phyloP scores from a whole-genome alignment of 768 basidiomycete genomes.

The Cubamyces sp. region DNA sequence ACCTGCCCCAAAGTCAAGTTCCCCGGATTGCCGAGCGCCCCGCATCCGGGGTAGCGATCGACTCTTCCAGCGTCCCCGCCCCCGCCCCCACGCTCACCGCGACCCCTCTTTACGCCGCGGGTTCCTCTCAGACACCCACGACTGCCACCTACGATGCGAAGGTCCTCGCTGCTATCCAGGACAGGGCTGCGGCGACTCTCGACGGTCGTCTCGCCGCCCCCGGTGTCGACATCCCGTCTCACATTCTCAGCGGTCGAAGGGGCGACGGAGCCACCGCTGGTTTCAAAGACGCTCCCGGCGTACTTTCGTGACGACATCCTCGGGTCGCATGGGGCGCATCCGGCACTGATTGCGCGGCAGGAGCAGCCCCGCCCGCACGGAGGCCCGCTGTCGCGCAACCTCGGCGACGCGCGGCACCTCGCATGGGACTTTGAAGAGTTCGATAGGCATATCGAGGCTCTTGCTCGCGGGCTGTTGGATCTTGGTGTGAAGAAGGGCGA shows the following conservation, averaged over 20 bases:
- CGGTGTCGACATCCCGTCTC: slow-evolving; percentile 1
- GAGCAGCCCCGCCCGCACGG: slow-evolving; percentile 63
- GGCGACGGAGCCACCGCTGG: slow-evolving; percentile 57
- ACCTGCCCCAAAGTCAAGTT: slow-evolving; percentile 6
- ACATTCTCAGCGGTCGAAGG: slow-evolving; percentile 58
- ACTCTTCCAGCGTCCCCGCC: not conserved
- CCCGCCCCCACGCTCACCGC: not conserved
- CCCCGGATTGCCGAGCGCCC: slow-evolving; percentile 18
- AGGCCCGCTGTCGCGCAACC: slow-evolving; percentile 59
- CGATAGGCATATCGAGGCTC: slow-evolving; percentile 62
- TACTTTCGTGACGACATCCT: slow-evolving; percentile 67
- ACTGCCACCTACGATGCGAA: slow-evolving; percentile 3
- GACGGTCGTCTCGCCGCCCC: not conserved
- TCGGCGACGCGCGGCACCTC: slow-evolving; percentile 53
- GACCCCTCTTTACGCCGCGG: not conserved
- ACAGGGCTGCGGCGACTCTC: slow-evolving; percentile 11
- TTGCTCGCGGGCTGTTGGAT: slow-evolving; percentile 68
- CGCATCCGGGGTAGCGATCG: slow-evolving; percentile 6
- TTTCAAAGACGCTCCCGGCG: slow-evolving; percentile 56
- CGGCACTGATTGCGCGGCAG: slow-evolving; percentile 67
- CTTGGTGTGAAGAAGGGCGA: slow-evolving; percentile 79
- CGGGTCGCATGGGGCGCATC: slow-evolving; percentile 47
- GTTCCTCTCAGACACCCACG: not conserved
- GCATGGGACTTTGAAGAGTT: slow-evolving; percentile 80
- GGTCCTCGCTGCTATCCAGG: not conserved